phyloP scores from a whole-genome alignment of 345 rosid genomes.

The Trapa bicornis region DNA sequence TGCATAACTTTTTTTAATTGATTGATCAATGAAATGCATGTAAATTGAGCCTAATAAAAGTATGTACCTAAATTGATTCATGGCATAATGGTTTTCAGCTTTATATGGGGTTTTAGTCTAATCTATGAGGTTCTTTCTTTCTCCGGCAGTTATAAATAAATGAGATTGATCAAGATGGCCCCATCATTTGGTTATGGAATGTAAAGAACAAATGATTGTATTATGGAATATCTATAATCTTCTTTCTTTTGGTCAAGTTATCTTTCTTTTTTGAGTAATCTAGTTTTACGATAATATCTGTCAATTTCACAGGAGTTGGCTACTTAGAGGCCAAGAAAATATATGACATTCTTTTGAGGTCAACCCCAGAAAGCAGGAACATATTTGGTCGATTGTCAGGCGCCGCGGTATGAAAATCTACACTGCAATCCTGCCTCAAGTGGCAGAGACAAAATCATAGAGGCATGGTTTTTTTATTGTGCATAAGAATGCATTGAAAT shows the following conservation, averaged over 20 bases:
- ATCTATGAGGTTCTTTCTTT: background rate
- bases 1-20: no score
- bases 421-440: background rate
- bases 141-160: background rate
- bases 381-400: conserved; percentile 92
- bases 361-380: conserved; percentile 72
- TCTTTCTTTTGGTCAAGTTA: background rate
- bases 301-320: conserved; percentile 45
- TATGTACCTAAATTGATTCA: no score
- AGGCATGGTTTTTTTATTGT: background rate
- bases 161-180: background rate
- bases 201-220: background rate
- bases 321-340: conserved; percentile 73
- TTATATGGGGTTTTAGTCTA: no score
- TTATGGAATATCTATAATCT: background rate
- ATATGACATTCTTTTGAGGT: conserved; percentile 59
- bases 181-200: background rate
- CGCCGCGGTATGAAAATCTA: conserved; percentile 55
- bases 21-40: no score
- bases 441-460: background rate
- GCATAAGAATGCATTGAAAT: background rate
- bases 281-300: conserved; percentile 13
- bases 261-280: background rate
- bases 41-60: no score
- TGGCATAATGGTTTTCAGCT: no score